Conservation (phyloP, 306 rosid genomes). For the Lagenaria siceraria region DNA sequence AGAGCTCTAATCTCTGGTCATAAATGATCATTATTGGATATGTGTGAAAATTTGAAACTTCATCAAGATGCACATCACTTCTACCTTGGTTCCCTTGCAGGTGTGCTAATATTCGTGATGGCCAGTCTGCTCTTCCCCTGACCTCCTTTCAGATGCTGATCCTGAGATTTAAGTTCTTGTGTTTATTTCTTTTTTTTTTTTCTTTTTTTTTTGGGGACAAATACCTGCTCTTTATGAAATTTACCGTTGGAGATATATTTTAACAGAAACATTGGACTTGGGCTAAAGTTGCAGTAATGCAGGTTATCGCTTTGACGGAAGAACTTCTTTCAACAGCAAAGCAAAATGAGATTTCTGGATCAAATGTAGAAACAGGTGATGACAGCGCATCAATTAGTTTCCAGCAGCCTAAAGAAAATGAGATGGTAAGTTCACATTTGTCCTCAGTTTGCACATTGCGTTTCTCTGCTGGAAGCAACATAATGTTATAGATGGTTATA, state of each 20-base stretch:
- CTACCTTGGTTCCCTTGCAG: slow-evolving; percentile 91
- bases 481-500: not conserved
- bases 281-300: slow-evolving; percentile 38
- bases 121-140: slow-evolving; percentile 55
- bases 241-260: not conserved
- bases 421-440: slow-evolving; percentile 23
- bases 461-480: not conserved
- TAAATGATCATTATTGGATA: slow-evolving; percentile 19
- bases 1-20: slow-evolving; percentile 28
- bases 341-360: slow-evolving; percentile 45
- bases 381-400: slow-evolving; percentile 27
- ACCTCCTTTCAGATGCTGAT: slow-evolving; percentile 66
- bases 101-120: slow-evolving; percentile 66
- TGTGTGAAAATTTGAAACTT: slow-evolving; percentile 22
- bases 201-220: slow-evolving; percentile 19
- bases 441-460: not conserved
- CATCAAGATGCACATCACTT: slow-evolving; percentile 60
- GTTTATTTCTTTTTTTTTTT: slow-evolving; percentile 17
- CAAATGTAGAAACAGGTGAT: slow-evolving; percentile 27
- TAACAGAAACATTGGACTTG: slow-evolving; percentile 19
- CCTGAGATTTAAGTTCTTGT: slow-evolving; percentile 60
- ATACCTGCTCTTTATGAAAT: slow-evolving; percentile 26
- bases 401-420: slow-evolving; percentile 24
- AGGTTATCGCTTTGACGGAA: slow-evolving; percentile 86
- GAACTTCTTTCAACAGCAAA: slow-evolving; percentile 84